Evolutionary conservation across 2,329 filamentous ascomycete species (phyloP).

Genomic region (Graphium sp.): DNA sequence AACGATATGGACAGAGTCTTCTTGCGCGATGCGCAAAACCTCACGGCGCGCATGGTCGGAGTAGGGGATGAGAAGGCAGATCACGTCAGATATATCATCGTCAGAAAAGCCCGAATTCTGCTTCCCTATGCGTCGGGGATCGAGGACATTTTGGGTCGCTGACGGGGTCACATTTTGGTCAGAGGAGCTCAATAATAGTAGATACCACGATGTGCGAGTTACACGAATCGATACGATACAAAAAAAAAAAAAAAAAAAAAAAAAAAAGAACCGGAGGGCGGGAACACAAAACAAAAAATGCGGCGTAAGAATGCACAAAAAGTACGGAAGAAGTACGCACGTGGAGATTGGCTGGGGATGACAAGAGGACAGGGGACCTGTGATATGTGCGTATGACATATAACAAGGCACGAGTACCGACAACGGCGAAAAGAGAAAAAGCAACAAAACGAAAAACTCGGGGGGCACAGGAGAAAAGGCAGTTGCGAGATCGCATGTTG

Average conservation of each 20-base stretch:
- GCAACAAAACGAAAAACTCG: too few species aligned
- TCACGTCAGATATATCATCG: conserved; percentile 71
- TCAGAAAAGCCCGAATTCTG: conserved; percentile 72
- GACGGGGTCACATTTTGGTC: too few species aligned
- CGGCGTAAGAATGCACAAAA: too few species aligned
- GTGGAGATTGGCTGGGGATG: too few species aligned
- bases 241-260: too few species aligned
- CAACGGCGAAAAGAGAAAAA: background rate
- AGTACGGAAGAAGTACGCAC: too few species aligned
- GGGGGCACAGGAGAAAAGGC: background rate
- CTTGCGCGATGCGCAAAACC: conserved; percentile 33
- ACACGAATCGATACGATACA: too few species aligned
- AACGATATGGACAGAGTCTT: conserved; percentile 30
- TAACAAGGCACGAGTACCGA: background rate
- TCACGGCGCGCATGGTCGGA: conserved; percentile 57
- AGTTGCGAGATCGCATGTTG: background rate
- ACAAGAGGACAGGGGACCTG: too few species aligned
- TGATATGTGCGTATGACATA: background rate
- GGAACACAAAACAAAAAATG: too few species aligned
- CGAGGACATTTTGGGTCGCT: conserved; percentile 67
- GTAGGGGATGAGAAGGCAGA: conserved; percentile 73
- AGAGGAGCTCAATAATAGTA: too few species aligned
- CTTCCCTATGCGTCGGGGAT: conserved; percentile 63
- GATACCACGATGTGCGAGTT: too few species aligned
- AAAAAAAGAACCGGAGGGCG: too few species aligned